A percentile compares a stretch with the other conserved stretches of the same genome.
These are phyloP conservation scores for Hypoxylon sp. DNA, from an alignment of 2,329 filamentous ascomycete species.

Conservation along the genomic window DNA sequence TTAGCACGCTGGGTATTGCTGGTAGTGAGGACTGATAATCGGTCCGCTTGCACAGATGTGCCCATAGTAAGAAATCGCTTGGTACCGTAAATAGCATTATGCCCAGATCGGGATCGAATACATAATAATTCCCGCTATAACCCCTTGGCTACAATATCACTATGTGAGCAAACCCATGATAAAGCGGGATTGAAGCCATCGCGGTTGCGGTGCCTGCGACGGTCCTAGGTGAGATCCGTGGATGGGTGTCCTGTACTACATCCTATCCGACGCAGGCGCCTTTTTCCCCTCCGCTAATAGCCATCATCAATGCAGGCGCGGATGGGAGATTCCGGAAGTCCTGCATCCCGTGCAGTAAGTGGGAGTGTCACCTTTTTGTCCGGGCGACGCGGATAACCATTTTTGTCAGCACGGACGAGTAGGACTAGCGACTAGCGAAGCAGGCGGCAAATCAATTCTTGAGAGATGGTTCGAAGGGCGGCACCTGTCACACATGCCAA, in stretches of 20 bases:
- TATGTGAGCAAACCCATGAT: slow-evolving; percentile 5
- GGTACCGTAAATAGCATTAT: slow-evolving; percentile 35
- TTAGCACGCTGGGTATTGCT: slow-evolving; percentile 26
- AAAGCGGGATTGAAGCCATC: slow-evolving; percentile 28
- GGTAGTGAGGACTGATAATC: slow-evolving; percentile 18
- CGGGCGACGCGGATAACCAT: slow-evolving; percentile 33
- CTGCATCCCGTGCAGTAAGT: slow-evolving; percentile 19
- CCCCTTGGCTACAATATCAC: slow-evolving; percentile 5
- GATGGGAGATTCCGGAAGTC: slow-evolving; percentile 27
- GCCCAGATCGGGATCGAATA: slow-evolving; percentile 27
- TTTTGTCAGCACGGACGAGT: slow-evolving; percentile 29
- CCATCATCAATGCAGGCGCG: slow-evolving; percentile 13
- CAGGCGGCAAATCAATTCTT: slow-evolving; percentile 38
- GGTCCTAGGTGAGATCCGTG: slow-evolving; percentile 1
- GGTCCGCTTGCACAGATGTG: slow-evolving; percentile 25
- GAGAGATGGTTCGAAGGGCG: slow-evolving; percentile 26
- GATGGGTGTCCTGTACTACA: slow-evolving; percentile 18
- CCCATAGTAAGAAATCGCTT: slow-evolving; percentile 22
- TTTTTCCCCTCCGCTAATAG: slow-evolving; percentile 22
- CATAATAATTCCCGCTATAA: slow-evolving; percentile 24
- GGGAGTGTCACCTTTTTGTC: slow-evolving; percentile 20
- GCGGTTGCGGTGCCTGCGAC: slow-evolving; percentile 7
- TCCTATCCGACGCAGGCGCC: slow-evolving; percentile 15
- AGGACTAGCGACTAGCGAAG: slow-evolving; percentile 36
- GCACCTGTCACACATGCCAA: slow-evolving; percentile 42